Conservation (phyloP, 768 basidiomycete genomes). For the Lentinula boryana region DNA sequence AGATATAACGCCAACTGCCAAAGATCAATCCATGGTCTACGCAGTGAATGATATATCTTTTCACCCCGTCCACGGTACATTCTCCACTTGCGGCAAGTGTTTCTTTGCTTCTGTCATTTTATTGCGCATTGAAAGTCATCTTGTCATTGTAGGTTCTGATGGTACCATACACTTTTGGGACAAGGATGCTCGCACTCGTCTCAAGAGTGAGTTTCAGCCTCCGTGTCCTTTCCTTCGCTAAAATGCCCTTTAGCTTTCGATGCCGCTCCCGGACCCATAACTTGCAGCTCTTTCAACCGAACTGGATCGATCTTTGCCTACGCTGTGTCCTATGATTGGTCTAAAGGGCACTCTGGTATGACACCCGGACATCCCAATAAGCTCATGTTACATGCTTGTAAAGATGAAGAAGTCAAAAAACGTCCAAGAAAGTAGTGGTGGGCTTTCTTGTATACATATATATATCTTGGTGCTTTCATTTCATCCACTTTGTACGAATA, state of each 20-base stretch:
- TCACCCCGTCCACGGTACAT: conserved; percentile 81
- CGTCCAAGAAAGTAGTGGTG: conserved; percentile 33
- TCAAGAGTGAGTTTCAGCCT: conserved; percentile 63
- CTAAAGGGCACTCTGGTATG: conserved; percentile 85
- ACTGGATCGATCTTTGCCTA: conserved; percentile 89
- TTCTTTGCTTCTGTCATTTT: conserved; percentile 13
- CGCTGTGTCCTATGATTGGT: conserved; percentile 91
- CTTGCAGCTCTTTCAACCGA: conserved; percentile 80
- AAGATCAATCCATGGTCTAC: conserved; percentile 67
- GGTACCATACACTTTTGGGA: conserved; percentile 94
- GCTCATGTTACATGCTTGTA: conserved; percentile 78
- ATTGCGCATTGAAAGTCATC: background rate
- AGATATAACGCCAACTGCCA: conserved; percentile 47
- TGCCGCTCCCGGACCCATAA: conserved; percentile 66
- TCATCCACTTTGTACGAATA: background rate
- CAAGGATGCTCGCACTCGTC: conserved; percentile 84
- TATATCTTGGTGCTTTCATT: background rate
- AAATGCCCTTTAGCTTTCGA: conserved; percentile 54
- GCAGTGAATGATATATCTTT: conserved; percentile 85
- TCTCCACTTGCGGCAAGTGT: conserved; percentile 66
- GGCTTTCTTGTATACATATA: background rate
- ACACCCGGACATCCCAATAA: conserved; percentile 68
- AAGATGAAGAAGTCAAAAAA: conserved; percentile 84
- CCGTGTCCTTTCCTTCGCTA: conserved; percentile 4
- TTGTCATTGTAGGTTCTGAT: conserved; percentile 51